phyloP scores from a whole-genome alignment of 768 basidiomycete species.

The Kwoniella pini region DNA sequence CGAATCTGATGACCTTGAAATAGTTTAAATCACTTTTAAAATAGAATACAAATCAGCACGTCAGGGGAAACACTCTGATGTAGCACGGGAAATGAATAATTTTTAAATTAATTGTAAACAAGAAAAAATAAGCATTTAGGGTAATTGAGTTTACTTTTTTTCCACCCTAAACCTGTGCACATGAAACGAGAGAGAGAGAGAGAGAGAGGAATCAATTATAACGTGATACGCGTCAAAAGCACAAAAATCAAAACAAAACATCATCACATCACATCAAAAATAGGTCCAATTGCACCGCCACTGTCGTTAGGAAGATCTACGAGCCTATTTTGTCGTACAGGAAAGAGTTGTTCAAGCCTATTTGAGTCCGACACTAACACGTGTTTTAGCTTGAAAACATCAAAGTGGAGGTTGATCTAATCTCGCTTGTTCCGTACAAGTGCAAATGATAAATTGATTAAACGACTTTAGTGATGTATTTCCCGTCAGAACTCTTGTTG shows the following conservation, averaged over 20 bases:
- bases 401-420: slow-evolving; percentile 5
- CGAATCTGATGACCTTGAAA: background rate
- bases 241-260: background rate
- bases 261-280: too few species aligned
- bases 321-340: too few species aligned
- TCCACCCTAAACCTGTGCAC: background rate
- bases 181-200: too few species aligned
- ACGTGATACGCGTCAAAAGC: background rate
- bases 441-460: background rate
- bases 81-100: too few species aligned
- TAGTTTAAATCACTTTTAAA: background rate
- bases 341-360: too few species aligned
- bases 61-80: too few species aligned
- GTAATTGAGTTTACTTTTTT: too few species aligned
- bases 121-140: slow-evolving; percentile 6
- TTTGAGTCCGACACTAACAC: too few species aligned
- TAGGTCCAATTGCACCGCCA: background rate
- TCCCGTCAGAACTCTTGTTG: too few species aligned
- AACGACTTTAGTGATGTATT: too few species aligned
- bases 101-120: background rate
- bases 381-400: background rate
- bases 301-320: background rate
- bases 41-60: background rate
- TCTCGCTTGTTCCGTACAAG: slow-evolving; percentile 8
- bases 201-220: background rate